Evolutionary conservation across 2,329 filamentous ascomycete genomes (phyloP).

Genomic region (Xylariaceae sp.): DNA sequence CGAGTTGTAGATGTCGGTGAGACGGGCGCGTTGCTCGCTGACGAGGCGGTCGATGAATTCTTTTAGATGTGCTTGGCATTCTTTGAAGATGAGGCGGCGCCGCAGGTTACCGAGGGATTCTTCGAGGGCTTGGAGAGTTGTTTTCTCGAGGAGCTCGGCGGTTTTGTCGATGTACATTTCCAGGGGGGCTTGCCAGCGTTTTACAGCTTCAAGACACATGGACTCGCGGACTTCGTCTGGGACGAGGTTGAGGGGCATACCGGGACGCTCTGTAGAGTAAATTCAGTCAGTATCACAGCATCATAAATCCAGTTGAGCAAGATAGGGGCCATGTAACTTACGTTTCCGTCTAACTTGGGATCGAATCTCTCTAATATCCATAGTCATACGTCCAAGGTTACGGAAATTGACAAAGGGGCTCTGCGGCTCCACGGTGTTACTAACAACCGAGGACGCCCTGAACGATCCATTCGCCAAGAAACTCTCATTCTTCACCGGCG

Average conservation of each 20-base stretch:
- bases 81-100: conserved; percentile 46
- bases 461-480: conserved; percentile 23
- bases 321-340: conserved; percentile 1
- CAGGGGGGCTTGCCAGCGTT: conserved; percentile 53
- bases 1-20: conserved; percentile 45
- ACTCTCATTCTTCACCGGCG: conserved; percentile 38
- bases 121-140: conserved; percentile 44
- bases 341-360: conserved; percentile 49
- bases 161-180: conserved; percentile 44
- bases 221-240: conserved; percentile 56
- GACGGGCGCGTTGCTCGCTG: conserved; percentile 33
- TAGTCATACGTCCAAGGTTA: conserved; percentile 37
- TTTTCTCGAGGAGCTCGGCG: conserved; percentile 42
- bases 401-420: conserved; percentile 38
- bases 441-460: conserved; percentile 26
- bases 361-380: conserved; percentile 48
- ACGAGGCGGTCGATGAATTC: conserved; percentile 41
- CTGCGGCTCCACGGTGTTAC: conserved; percentile 11
- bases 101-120: conserved; percentile 43
- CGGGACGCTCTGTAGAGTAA: conserved; percentile 38
- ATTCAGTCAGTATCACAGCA: neutral
- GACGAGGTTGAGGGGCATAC: conserved; percentile 51
- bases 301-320: neutral
- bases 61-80: conserved; percentile 40
- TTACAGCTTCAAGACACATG: conserved; percentile 52